Percentiles rank a stretch among this genome's conserved stretches.
Conservation (phyloP, 164 flowering plant genomes). For the Kalanchoe fedtschenkoi region DNA sequence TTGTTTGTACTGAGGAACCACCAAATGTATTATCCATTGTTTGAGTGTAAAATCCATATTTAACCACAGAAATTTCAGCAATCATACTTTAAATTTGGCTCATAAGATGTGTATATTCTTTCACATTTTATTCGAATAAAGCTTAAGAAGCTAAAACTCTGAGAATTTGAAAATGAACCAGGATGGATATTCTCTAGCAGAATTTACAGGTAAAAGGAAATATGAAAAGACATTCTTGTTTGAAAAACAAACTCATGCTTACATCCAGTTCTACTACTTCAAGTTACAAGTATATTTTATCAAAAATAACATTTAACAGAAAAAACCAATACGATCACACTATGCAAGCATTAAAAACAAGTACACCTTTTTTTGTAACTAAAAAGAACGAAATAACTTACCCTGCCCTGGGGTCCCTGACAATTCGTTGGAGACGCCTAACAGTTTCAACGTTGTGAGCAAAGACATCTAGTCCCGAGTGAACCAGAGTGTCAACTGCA, state of each 20-base stretch:
- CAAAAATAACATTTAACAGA: too few species aligned
- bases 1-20: too few species aligned
- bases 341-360: not conserved
- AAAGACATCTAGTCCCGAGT: conserved; percentile 92
- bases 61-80: not conserved
- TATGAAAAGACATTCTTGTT: too few species aligned
- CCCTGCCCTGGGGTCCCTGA: conserved; percentile 96
- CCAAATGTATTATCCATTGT: not conserved
- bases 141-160: not conserved
- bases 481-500: conserved; percentile 57
- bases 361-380: too few species aligned
- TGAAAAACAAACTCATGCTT: too few species aligned
- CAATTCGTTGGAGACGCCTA: conserved; percentile 78
- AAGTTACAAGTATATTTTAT: too few species aligned
- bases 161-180: not conserved
- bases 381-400: conserved; percentile 18
- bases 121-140: too few species aligned
- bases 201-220: too few species aligned
- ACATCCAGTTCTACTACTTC: too few species aligned
- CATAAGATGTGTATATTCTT: not conserved
- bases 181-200: not conserved
- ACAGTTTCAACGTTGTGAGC: conserved; percentile 98
- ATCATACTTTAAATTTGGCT: too few species aligned
- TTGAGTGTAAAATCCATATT: not conserved
- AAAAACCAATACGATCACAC: not conserved